A percentile compares a stretch with the other conserved stretches of the same genome.
Evolutionary conservation across 257 asterid genomes (phyloP).

Genomic region (Vinca minor): DNA sequence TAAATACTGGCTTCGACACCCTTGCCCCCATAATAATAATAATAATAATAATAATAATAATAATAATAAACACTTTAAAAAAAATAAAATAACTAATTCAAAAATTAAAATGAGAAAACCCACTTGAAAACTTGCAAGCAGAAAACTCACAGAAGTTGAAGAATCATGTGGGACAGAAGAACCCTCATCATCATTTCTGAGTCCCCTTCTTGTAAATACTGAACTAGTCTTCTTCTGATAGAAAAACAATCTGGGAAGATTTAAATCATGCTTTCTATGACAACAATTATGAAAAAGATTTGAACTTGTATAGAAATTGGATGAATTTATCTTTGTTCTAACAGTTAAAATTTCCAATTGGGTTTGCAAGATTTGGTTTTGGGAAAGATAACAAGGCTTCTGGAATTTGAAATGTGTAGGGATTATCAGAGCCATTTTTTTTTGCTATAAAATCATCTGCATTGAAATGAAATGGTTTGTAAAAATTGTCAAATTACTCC

Average conservation of each 20-base stretch:
- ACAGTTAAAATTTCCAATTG: slow-evolving; percentile 22
- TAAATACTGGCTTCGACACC: too few species aligned
- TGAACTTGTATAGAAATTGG: not conserved
- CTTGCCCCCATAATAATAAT: too few species aligned
- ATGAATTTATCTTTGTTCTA: slow-evolving; percentile 12
- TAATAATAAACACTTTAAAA: too few species aligned
- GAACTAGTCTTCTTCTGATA: slow-evolving; percentile 17
- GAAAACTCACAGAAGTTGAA: slow-evolving; percentile 42
- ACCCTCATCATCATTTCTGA: slow-evolving; percentile 45
- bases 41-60: too few species aligned
- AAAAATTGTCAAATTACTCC: slow-evolving; percentile 3
- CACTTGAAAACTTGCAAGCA: not conserved
- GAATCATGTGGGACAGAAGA: slow-evolving; percentile 30
- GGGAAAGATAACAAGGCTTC: slow-evolving; percentile 31
- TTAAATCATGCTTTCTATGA: slow-evolving; percentile 12
- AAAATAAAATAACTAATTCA: too few species aligned
- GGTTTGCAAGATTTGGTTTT: slow-evolving; percentile 17
- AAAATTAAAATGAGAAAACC: slow-evolving; percentile 7
- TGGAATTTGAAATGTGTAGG: slow-evolving; percentile 39
- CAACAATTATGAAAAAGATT: slow-evolving; percentile 3
- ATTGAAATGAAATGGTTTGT: not conserved
- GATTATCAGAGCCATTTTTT: slow-evolving; percentile 38
- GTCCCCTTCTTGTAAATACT: slow-evolving; percentile 31
- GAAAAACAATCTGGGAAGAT: slow-evolving; percentile 21
- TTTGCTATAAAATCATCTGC: not conserved